Evolutionary conservation across 805 yeast species (phyloP).

Genomic region (Grigorovia transvaalensis): DNA sequence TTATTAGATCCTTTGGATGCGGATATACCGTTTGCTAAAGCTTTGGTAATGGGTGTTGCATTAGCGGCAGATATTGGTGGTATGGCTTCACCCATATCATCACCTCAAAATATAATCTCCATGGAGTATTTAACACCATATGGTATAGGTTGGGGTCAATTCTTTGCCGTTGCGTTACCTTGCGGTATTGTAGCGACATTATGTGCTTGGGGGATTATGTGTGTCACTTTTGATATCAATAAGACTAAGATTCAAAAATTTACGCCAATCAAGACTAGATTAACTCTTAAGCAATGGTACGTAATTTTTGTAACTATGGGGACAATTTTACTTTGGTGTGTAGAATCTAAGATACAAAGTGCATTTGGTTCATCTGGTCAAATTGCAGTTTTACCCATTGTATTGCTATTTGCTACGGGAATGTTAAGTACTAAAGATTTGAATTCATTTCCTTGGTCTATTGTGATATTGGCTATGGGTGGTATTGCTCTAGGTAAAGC

Average conservation of each 20-base stretch:
- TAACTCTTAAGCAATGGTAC: slow-evolving; percentile 64
- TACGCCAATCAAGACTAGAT: slow-evolving; percentile 47
- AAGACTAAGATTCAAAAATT: slow-evolving; percentile 37
- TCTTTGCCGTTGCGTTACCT: slow-evolving; percentile 85
- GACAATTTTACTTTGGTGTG: slow-evolving; percentile 86
- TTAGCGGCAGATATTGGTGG: slow-evolving; percentile 89
- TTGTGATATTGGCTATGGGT: slow-evolving; percentile 93
- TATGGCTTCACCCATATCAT: slow-evolving; percentile 92
- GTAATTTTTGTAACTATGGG: slow-evolving; percentile 55
- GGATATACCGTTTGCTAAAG: slow-evolving; percentile 70
- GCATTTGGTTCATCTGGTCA: slow-evolving; percentile 88
- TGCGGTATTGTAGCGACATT: slow-evolving; percentile 54
- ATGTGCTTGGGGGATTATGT: slow-evolving; percentile 58
- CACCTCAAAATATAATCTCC: slow-evolving; percentile 92
- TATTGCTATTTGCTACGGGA: slow-evolving; percentile 84
- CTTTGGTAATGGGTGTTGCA: slow-evolving; percentile 82
- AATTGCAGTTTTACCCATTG: slow-evolving; percentile 77
- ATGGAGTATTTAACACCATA: slow-evolving; percentile 66
- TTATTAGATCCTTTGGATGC: slow-evolving; percentile 68
- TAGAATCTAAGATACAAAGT: slow-evolving; percentile 58
- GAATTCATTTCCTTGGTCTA: slow-evolving; percentile 93
- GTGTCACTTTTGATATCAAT: slow-evolving; percentile 44
- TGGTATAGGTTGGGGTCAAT: slow-evolving; percentile 70
- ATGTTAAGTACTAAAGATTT: slow-evolving; percentile 74
- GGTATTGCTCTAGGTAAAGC: slow-evolving; percentile 92